Evolutionary conservation across 2,329 filamentous ascomycete species (phyloP).

Genomic region (Penicillium oxalicum): DNA sequence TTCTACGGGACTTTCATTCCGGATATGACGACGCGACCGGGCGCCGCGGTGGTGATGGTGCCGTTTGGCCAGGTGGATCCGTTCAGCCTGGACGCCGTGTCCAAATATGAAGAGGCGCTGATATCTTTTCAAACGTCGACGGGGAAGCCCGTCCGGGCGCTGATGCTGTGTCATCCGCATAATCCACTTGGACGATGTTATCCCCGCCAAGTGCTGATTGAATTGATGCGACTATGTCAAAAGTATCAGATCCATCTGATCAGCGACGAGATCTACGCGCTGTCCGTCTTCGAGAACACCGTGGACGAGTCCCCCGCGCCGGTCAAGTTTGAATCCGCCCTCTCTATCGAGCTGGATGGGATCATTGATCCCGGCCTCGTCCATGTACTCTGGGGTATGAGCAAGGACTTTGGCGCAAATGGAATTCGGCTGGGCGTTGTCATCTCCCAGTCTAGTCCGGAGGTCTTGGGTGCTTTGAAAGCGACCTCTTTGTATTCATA

Average conservation of each 20-base stretch:
- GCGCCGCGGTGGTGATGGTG: slow-evolving; percentile 41
- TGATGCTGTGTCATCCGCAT: slow-evolving; percentile 50
- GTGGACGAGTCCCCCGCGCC: slow-evolving; percentile 21
- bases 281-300: slow-evolving; percentile 46
- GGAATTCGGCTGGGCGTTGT: slow-evolving; percentile 50
- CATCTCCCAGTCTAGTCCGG: slow-evolving; percentile 44
- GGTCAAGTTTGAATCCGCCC: slow-evolving; percentile 42
- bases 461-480: slow-evolving; percentile 38
- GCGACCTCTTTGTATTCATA: slow-evolving; percentile 44
- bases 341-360: slow-evolving; percentile 40
- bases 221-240: slow-evolving; percentile 46
- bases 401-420: slow-evolving; percentile 53
- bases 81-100: slow-evolving; percentile 36
- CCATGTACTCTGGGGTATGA: slow-evolving; percentile 47
- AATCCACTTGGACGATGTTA: slow-evolving; percentile 50
- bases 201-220: slow-evolving; percentile 34
- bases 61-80: slow-evolving; percentile 43
- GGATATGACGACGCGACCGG: slow-evolving; percentile 43
- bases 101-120: slow-evolving; percentile 43
- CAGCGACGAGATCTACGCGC: slow-evolving; percentile 55
- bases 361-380: slow-evolving; percentile 47
- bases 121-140: slow-evolving; percentile 29
- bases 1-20: slow-evolving; percentile 46
- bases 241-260: slow-evolving; percentile 49
- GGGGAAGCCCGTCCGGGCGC: slow-evolving; percentile 37